phyloP scores from a whole-genome alignment of 2,329 filamentous ascomycete genomes.

The Sporothrix humicola region DNA sequence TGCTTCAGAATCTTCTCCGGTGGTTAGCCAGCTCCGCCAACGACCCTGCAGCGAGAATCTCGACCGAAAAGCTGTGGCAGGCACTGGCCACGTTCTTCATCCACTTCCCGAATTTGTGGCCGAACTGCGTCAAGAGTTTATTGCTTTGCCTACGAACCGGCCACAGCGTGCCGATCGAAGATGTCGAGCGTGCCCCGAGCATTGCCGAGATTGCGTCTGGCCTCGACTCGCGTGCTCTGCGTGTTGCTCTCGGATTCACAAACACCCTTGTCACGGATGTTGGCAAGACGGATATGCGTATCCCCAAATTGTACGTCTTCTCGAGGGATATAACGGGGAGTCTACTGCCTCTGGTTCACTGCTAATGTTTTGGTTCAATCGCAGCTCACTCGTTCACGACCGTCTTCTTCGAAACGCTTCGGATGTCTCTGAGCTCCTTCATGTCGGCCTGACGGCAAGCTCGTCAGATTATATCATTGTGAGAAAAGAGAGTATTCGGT shows the following conservation, averaged over 20 bases:
- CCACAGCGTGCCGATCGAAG: slow-evolving; percentile 54
- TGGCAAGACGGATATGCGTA: slow-evolving; percentile 68
- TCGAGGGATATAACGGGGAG: not conserved
- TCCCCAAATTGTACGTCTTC: slow-evolving; percentile 58
- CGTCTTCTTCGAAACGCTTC: slow-evolving; percentile 58
- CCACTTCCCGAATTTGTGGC: slow-evolving; percentile 71
- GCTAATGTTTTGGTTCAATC: not conserved
- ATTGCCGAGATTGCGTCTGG: slow-evolving; percentile 53
- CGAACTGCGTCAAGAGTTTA: slow-evolving; percentile 68
- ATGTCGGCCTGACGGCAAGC: slow-evolving; percentile 37
- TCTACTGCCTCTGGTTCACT: not conserved
- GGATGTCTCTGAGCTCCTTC: slow-evolving; percentile 57
- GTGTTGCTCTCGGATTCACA: slow-evolving; percentile 69
- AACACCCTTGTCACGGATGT: slow-evolving; percentile 69
- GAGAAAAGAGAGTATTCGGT: slow-evolving; percentile 63
- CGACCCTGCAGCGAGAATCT: slow-evolving; percentile 61
- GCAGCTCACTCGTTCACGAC: slow-evolving; percentile 52
- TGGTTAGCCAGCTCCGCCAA: slow-evolving; percentile 65
- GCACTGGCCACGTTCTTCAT: slow-evolving; percentile 77
- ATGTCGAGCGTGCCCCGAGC: slow-evolving; percentile 51
- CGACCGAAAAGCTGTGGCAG: slow-evolving; percentile 76
- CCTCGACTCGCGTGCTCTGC: slow-evolving; percentile 57
- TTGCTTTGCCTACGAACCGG: slow-evolving; percentile 61
- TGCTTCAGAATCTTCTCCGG: slow-evolving; percentile 65
- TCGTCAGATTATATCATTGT: slow-evolving; percentile 42